phyloP scores from a whole-genome alignment of 768 basidiomycete species.

The Boletus reticulatus region DNA sequence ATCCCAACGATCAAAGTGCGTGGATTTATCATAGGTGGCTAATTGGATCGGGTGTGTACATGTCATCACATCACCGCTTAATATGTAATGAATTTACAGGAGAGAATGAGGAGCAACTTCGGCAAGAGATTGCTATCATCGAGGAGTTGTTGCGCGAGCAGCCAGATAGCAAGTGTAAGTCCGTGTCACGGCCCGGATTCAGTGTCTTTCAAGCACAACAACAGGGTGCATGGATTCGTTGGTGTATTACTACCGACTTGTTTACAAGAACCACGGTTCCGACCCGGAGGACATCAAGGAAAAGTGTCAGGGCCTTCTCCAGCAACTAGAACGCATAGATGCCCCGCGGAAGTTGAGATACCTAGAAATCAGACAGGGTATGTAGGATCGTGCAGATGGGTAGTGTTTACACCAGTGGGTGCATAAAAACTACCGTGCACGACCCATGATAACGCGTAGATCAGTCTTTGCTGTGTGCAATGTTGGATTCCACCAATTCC shows the following conservation, averaged over 20 bases:
- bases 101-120: slow-evolving; percentile 53
- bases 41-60: slow-evolving; percentile 64
- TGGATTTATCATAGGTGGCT: slow-evolving; percentile 99
- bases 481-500: too few relatives aligned
- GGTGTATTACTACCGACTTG: slow-evolving; percentile 75
- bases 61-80: not conserved
- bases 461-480: too few relatives aligned
- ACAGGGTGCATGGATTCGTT: slow-evolving; percentile 95
- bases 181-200: not conserved
- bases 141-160: slow-evolving; percentile 85
- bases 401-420: too few relatives aligned
- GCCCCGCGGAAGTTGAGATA: slow-evolving; percentile 66
- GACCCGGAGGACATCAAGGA: slow-evolving; percentile 38
- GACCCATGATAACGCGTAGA: too few relatives aligned
- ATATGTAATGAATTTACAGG: slow-evolving; percentile 42
- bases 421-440: too few relatives aligned
- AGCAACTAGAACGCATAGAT: slow-evolving; percentile 63
- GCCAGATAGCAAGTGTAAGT: slow-evolving; percentile 88
- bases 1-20: slow-evolving; percentile 93
- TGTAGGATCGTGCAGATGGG: not conserved
- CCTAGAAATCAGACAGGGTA: slow-evolving; percentile 49
- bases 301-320: slow-evolving; percentile 51
- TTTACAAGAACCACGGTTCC: slow-evolving; percentile 48
- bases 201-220: not conserved
- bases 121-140: slow-evolving; percentile 75